A percentile compares a stretch with the other conserved stretches of the same genome.
Evolutionary conservation across 441 rosid species (phyloP).

Genomic region (Adansonia rubrostipa): DNA sequence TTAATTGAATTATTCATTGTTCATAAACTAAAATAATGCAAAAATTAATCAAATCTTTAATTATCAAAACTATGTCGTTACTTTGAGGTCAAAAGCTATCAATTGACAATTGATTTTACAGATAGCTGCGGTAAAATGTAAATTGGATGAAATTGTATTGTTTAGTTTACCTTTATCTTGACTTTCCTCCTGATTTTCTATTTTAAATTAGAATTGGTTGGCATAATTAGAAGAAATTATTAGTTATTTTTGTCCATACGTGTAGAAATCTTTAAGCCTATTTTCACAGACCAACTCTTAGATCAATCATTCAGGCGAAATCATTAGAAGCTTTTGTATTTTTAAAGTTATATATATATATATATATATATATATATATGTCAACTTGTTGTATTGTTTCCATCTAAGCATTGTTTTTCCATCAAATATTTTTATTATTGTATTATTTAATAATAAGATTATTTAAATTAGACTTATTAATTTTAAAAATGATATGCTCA

Average conservation of each 20-base stretch:
- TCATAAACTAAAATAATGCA: not conserved
- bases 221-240: slow-evolving; percentile 29
- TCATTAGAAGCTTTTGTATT: not conserved
- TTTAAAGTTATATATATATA: not conserved
- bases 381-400: no score
- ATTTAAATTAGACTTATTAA: no score
- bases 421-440: no score
- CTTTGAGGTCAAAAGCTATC: slow-evolving; percentile 32
- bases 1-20: not conserved
- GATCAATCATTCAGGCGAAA: slow-evolving; percentile 32
- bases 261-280: not conserved
- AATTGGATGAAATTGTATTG: slow-evolving; percentile 26
- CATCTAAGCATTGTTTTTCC: no score
- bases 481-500: no score
- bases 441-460: no score
- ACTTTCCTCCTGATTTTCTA: slow-evolving; percentile 25
- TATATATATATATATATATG: no score
- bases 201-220: slow-evolving; percentile 27
- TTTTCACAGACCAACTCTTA: slow-evolving; percentile 21
- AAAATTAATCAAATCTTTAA: not conserved
- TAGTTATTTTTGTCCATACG: slow-evolving; percentile 27
- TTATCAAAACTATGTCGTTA: not conserved
- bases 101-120: slow-evolving; percentile 20
- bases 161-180: slow-evolving; percentile 17
- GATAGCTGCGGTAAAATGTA: slow-evolving; percentile 25